Evolutionary conservation across 129 eudicot species (phyloP).

Genomic region (Ambrosia trifida): DNA sequence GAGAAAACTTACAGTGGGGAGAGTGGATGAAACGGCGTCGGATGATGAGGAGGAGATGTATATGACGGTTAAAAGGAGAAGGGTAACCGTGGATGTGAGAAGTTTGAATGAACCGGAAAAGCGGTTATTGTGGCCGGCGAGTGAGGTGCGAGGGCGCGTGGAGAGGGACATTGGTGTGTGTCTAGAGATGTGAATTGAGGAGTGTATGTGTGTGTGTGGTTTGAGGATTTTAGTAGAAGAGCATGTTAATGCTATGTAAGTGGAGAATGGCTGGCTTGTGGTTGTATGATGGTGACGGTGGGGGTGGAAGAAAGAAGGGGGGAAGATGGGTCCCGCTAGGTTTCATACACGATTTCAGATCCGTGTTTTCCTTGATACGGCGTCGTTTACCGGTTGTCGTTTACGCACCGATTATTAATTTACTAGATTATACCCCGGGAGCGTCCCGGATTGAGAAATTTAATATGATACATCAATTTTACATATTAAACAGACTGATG

Average conservation of each 20-base stretch:
- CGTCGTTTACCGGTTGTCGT: too few species aligned
- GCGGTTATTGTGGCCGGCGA: constrained; percentile 13
- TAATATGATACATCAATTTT: too few species aligned
- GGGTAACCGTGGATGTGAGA: constrained; percentile 23
- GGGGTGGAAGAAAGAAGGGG: neutral
- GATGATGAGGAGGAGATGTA: constrained; percentile 7
- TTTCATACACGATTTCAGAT: neutral
- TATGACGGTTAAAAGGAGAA: neutral
- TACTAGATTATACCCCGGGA: too few species aligned
- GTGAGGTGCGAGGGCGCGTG: constrained; percentile 25
- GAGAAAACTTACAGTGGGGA: neutral
- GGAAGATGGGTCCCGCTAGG: neutral
- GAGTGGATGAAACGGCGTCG: neutral
- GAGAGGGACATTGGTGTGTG: constrained; percentile 32
- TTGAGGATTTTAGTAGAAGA: neutral
- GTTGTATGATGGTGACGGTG: constrained; percentile 5
- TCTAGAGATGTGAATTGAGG: constrained; percentile 1
- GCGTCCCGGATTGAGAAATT: too few species aligned
- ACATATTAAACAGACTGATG: too few species aligned
- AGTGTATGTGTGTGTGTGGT: neutral
- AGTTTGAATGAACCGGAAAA: constrained; percentile 32
- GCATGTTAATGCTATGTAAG: too few species aligned
- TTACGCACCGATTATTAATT: too few species aligned
- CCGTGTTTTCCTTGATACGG: neutral
- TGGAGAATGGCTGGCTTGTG: constrained; percentile 36